Conservation (phyloP, 257 asterid genomes). For the Ocimum tenuiflorum region DNA sequence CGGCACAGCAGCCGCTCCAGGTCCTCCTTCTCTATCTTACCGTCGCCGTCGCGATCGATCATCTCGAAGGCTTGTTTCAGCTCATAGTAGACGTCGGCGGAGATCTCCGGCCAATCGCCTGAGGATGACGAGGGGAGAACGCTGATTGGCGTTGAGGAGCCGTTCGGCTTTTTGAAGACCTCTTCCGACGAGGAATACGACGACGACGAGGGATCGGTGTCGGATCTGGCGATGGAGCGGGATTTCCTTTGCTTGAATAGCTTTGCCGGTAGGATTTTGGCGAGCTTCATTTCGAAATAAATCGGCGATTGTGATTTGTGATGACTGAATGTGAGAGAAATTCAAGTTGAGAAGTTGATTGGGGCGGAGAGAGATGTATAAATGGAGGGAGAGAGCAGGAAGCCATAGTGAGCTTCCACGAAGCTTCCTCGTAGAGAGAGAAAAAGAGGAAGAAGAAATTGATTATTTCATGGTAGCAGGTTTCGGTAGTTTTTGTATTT, state of each 20-base stretch:
- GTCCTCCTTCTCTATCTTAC: slow-evolving; percentile 40
- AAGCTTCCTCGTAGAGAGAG: slow-evolving; percentile 46
- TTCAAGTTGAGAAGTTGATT: background rate
- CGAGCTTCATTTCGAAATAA: slow-evolving; percentile 39
- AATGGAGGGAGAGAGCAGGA: slow-evolving; percentile 26
- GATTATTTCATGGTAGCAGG: too few species aligned
- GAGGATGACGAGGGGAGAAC: slow-evolving; percentile 32
- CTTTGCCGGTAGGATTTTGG: slow-evolving; percentile 42
- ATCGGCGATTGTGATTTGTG: background rate
- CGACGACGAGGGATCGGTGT: too few species aligned
- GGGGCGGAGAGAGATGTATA: slow-evolving; percentile 31
- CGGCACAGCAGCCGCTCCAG: slow-evolving; percentile 31
- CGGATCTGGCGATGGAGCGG: slow-evolving; percentile 32
- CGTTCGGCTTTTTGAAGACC: slow-evolving; percentile 19
- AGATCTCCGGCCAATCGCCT: slow-evolving; percentile 22
- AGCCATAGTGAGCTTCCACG: slow-evolving; percentile 53
- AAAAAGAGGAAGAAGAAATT: background rate
- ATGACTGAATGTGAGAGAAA: background rate
- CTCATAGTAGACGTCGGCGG: slow-evolving; percentile 24
- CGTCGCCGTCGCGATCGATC: slow-evolving; percentile 47
- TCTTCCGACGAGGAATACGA: slow-evolving; percentile 16
- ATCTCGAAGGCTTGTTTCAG: slow-evolving; percentile 40
- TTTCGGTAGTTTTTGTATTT: too few species aligned
- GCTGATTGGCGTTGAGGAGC: slow-evolving; percentile 42
- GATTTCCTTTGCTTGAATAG: slow-evolving; percentile 34